These are phyloP conservation scores for Phaeodactylum tricornutum DNA, from an alignment of 108 stramenopile genomes.

Conservation along the genomic window DNA sequence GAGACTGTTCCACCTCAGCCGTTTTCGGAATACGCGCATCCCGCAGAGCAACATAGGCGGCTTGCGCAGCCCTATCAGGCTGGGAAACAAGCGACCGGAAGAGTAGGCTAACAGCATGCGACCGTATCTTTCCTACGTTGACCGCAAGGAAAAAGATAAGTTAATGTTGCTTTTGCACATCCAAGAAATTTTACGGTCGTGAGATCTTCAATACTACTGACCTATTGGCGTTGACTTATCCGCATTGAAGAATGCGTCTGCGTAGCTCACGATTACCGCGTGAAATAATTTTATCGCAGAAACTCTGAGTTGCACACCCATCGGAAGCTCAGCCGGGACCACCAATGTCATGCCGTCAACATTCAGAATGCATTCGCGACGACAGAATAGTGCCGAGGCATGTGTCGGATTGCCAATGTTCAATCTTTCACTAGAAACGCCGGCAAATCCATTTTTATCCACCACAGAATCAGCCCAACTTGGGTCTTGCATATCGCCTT, in stretches of 20 bases:
- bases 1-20: slow-evolving; percentile 21
- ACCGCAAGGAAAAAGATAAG: too few relatives aligned
- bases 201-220: slow-evolving; percentile 13
- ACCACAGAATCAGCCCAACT: slow-evolving; percentile 43
- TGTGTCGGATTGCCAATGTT: slow-evolving; percentile 12
- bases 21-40: slow-evolving; percentile 33
- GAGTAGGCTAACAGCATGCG: slow-evolving; percentile 70
- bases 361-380: slow-evolving; percentile 38
- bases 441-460: slow-evolving; percentile 69
- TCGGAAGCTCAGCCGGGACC: slow-evolving; percentile 51
- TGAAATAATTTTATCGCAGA: slow-evolving; percentile 58
- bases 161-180: neutral
- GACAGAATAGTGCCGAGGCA: slow-evolving; percentile 51
- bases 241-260: slow-evolving; percentile 64
- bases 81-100: slow-evolving; percentile 74
- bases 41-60: slow-evolving; percentile 54
- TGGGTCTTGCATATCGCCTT: slow-evolving; percentile 73
- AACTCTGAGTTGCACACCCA: slow-evolving; percentile 65
- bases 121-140: slow-evolving; percentile 60
- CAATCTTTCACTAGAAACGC: too few relatives aligned
- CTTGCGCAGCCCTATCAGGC: slow-evolving; percentile 35
- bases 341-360: slow-evolving; percentile 20
- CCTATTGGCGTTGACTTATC: slow-evolving; percentile 50
- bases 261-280: slow-evolving; percentile 44
- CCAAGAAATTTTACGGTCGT: neutral